Evolutionary conservation across 441 rosid genomes (phyloP).

Genomic region (Viola pubescens): DNA sequence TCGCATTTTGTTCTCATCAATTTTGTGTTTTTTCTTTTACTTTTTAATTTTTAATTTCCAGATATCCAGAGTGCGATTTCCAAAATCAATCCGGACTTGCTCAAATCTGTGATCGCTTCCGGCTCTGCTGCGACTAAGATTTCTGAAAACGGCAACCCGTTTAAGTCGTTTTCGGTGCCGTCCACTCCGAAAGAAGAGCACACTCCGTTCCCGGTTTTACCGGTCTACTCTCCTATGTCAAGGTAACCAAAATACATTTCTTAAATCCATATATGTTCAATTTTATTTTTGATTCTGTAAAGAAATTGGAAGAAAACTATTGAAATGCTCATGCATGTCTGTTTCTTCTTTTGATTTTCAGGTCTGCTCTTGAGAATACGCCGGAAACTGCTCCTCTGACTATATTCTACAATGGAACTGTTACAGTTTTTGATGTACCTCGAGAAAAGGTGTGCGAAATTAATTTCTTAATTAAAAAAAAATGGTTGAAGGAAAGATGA

Average conservation of each 20-base stretch:
- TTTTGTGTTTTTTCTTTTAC: neutral
- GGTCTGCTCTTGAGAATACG: constrained; percentile 20
- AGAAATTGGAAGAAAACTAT: too few relatives aligned
- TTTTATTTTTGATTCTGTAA: too few relatives aligned
- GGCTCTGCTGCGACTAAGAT: constrained; percentile 15
- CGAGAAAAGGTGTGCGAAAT: constrained; percentile 36
- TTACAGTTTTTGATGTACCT: constrained; percentile 55
- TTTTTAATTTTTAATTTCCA: constrained; percentile 12
- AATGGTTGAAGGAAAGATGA: too few relatives aligned
- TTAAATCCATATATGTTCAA: too few relatives aligned
- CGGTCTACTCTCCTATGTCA: constrained; percentile 28
- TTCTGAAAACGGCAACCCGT: constrained; percentile 5
- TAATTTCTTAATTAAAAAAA: neutral
- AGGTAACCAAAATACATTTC: constrained; percentile 22
- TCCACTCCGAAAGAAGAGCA: constrained; percentile 40
- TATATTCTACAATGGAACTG: constrained; percentile 80
- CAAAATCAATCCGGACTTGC: constrained; percentile 65
- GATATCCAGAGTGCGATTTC: constrained; percentile 79
- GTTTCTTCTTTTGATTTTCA: neutral
- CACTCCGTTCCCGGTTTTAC: constrained; percentile 23
- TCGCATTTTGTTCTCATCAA: neutral
- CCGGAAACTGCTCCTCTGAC: constrained; percentile 58
- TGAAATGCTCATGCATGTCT: too few relatives aligned
- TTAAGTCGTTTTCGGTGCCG: constrained; percentile 33
- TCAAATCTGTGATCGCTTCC: constrained; percentile 59